Evolutionary conservation across 2,329 filamentous ascomycete species (phyloP).

Genomic region (Helotiales sp.): DNA sequence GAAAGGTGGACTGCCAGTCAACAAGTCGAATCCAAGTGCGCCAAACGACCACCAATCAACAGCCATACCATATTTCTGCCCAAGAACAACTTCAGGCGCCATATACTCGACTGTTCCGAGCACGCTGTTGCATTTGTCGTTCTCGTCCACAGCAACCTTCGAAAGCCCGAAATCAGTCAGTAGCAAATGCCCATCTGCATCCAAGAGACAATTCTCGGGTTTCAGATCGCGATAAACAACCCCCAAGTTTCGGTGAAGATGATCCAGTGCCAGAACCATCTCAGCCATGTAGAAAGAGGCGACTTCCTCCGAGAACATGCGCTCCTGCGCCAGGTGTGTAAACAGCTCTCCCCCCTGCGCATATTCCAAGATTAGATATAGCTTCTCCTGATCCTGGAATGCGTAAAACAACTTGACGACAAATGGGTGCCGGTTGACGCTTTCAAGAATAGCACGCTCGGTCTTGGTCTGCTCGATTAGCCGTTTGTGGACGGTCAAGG

Average conservation of each 20-base stretch:
- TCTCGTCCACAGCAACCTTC: slow-evolving; percentile 82
- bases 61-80: slow-evolving; percentile 85
- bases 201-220: slow-evolving; percentile 94
- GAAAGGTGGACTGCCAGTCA: slow-evolving; percentile 92
- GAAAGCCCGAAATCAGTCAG: slow-evolving; percentile 96
- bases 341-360: slow-evolving; percentile 96
- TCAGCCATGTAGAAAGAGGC: slow-evolving; percentile 98
- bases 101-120: slow-evolving; percentile 98
- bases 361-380: slow-evolving; percentile 97
- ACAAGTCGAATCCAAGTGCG: slow-evolving; percentile 85
- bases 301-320: slow-evolving; percentile 89
- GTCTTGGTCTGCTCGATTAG: slow-evolving; percentile 97
- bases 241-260: slow-evolving; percentile 87
- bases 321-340: slow-evolving; percentile 88
- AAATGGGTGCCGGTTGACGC: slow-evolving; percentile 93
- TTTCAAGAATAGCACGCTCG: slow-evolving; percentile 91
- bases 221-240: slow-evolving; percentile 97
- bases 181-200: slow-evolving; percentile 86
- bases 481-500: slow-evolving; percentile 91
- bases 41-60: slow-evolving; percentile 99
- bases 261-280: slow-evolving; percentile 90
- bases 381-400: slow-evolving; percentile 96
- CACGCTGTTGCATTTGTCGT: slow-evolving; percentile 77
- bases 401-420: slow-evolving; percentile 98
- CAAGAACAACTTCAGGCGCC: slow-evolving; percentile 91